These are phyloP conservation scores for Petunia hybrid DNA, from an alignment of 305 asterid genomes.

Conservation along the genomic window DNA sequence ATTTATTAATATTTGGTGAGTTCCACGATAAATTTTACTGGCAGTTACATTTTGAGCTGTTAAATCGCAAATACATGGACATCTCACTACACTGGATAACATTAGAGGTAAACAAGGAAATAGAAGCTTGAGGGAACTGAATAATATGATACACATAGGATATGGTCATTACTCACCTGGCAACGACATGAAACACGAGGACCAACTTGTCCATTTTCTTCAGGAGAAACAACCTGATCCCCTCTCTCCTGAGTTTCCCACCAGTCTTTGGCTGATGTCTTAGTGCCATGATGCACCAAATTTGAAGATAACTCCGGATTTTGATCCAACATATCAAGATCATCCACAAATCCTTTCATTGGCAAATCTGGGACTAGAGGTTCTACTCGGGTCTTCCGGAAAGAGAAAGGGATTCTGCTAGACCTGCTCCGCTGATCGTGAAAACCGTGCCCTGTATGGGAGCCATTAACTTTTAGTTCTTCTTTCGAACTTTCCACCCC, in stretches of 20 bases:
- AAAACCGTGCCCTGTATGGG: constrained; percentile 45
- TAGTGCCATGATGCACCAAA: constrained; percentile 54
- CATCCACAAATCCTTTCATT: constrained; percentile 96
- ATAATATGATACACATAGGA: constrained; percentile 25
- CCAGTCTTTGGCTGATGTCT: constrained; percentile 67
- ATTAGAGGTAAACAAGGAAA: not conserved
- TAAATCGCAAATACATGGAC: not conserved
- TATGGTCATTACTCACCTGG: constrained; percentile 69
- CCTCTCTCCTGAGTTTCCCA: constrained; percentile 97
- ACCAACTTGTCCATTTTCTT: constrained; percentile 95
- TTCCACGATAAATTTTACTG: constrained; percentile 16
- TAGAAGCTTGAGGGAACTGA: constrained; percentile 22
- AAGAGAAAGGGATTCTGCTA: constrained; percentile 72
- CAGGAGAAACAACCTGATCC: constrained; percentile 75
- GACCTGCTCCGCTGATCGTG: constrained; percentile 72
- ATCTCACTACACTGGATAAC: not conserved
- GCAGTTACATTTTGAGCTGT: not conserved
- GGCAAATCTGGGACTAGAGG: constrained; percentile 78
- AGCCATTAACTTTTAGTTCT: constrained; percentile 62
- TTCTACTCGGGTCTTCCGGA: constrained; percentile 74
- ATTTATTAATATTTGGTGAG: constrained; percentile 7
- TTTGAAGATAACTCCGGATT: constrained; percentile 60
- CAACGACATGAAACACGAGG: constrained; percentile 90
- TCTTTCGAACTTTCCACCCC: constrained; percentile 54
- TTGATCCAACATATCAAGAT: constrained; percentile 49